Percentiles rank a stretch among this genome's conserved stretches.
Conservation (phyloP, 257 asterid species). For the Solanum paucissectum region DNA sequence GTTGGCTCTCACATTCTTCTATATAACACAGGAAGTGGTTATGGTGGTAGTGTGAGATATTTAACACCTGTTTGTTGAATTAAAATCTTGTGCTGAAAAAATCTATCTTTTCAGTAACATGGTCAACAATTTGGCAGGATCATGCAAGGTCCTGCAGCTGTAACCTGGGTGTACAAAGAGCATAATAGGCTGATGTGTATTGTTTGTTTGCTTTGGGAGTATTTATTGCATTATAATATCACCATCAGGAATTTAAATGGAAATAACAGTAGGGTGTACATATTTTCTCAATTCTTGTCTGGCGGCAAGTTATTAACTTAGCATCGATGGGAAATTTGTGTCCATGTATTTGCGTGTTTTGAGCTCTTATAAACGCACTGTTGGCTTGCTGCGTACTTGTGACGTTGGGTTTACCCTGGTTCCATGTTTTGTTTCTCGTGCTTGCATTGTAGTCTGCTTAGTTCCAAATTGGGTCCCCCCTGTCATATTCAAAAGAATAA, state of each 20-base stretch:
- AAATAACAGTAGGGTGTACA: slow-evolving; percentile 8
- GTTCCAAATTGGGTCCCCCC: not conserved
- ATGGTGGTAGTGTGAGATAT: not conserved
- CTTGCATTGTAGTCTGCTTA: not conserved
- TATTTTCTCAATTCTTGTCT: not conserved
- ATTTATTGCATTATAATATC: slow-evolving; percentile 9
- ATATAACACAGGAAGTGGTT: not conserved
- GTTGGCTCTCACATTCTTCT: not conserved
- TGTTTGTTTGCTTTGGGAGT: slow-evolving; percentile 1
- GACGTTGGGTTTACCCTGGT: too few species aligned
- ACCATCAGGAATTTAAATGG: not conserved
- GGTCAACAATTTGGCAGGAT: not conserved
- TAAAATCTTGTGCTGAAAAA: not conserved
- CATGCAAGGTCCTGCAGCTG: not conserved
- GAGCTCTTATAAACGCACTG: not conserved
- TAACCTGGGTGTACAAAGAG: not conserved
- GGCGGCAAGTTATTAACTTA: not conserved
- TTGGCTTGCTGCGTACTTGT: not conserved
- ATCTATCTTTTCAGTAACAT: not conserved
- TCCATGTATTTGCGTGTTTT: not conserved
- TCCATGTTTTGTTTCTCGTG: not conserved
- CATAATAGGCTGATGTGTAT: not conserved
- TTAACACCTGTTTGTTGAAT: not conserved
- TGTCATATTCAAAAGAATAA: not conserved
- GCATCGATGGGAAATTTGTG: not conserved